Conservation (phyloP, 768 basidiomycete species). For the Filobasidium wieringae region DNA sequence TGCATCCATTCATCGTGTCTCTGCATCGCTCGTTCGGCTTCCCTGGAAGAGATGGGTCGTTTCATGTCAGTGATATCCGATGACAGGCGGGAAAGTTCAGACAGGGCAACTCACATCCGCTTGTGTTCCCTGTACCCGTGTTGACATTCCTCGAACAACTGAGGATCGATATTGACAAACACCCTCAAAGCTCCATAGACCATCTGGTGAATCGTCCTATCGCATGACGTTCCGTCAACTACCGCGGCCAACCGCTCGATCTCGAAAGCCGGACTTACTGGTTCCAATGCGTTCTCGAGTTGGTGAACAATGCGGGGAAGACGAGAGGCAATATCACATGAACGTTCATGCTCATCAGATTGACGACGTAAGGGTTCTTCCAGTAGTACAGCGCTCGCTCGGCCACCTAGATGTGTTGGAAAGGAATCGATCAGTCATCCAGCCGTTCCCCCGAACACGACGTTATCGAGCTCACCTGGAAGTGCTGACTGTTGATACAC, state of each 20-base stretch:
- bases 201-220: slow-evolving; percentile 95
- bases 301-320: slow-evolving; percentile 88
- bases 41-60: slow-evolving; percentile 45
- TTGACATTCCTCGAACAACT: slow-evolving; percentile 86
- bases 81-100: background rate
- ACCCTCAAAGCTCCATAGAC: slow-evolving; percentile 96
- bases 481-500: slow-evolving; percentile 98
- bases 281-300: slow-evolving; percentile 98
- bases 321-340: slow-evolving; percentile 81
- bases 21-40: slow-evolving; percentile 69
- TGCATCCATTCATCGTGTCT: slow-evolving; percentile 85
- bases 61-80: background rate
- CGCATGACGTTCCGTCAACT: slow-evolving; percentile 3
- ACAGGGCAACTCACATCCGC: slow-evolving; percentile 56
- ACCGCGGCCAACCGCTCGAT: background rate
- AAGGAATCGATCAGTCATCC: background rate
- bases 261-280: slow-evolving; percentile 49
- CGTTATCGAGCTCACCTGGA: slow-evolving; percentile 49
- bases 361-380: slow-evolving; percentile 99
- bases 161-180: slow-evolving; percentile 98
- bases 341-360: slow-evolving; percentile 96
- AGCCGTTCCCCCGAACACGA: background rate
- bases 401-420: slow-evolving; percentile 49
- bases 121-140: slow-evolving; percentile 83
- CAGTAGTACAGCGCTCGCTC: slow-evolving; percentile 94